Evolutionary conservation across 2,329 filamentous ascomycete genomes (phyloP), one percentile per base, ranked within the genome.

Genomic region (Microdochium nivale): DNA sequence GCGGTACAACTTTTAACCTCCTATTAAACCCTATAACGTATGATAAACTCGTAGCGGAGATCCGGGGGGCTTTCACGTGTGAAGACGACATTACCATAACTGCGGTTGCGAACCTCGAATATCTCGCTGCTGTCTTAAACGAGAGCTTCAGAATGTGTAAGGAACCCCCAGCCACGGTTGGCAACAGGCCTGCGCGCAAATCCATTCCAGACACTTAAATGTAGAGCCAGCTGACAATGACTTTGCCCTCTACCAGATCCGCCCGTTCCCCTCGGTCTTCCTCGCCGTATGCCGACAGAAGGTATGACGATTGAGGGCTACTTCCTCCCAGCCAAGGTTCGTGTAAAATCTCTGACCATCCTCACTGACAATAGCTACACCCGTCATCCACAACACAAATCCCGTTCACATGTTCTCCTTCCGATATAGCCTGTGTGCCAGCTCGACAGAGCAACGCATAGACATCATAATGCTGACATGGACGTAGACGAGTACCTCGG

Each of bases 1-100:
- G 67, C 55, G 59, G 72, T 55, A 57, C 65, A 54, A 56, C 63
- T 0, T 78, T 67, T 53, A 59, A 72, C 5, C 61, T 78, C 9
- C 59, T 73, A 2, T 64, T 60, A 2, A 63, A 74, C 51, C 68
- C 64, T 0, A 53, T 61, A 3, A 60, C 63, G 0, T 54, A 72
- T 44, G 55, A 60, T 1, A 67, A 62, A 32, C 60, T 77, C 10
- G 61, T 59, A 1, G 53, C 60, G 1, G 74, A 76, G 53, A 60
- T 75, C 10, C 64, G 70, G 1, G 51, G 54, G 4, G 50, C 61
- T 0, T 75, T 75, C 57, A 62, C 67, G 1, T 55, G 51, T 0
- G 63, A 67, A 1, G 60, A 63, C 11, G 62, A 65, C 19, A 65
- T 67, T 40, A 55, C 52, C 37, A 59, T 64, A 25, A 23, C 50